Evolutionary conservation across 805 yeast genomes (phyloP).

Genomic region (Yarrowia sp.): DNA sequence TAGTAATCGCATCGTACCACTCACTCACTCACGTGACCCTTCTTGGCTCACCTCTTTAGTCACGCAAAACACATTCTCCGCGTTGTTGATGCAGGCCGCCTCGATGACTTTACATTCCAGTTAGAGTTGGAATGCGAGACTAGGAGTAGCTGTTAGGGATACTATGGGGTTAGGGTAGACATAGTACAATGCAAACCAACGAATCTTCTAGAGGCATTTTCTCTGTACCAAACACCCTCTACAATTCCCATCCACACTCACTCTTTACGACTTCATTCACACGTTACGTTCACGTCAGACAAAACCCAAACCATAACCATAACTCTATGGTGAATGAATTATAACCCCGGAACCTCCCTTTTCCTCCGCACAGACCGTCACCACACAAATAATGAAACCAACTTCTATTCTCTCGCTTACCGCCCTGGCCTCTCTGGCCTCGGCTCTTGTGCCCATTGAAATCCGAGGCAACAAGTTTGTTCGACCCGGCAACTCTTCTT

Average conservation of each 20-base stretch:
- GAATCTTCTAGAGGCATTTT: not conserved
- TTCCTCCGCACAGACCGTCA: not conserved
- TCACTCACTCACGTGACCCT: not conserved
- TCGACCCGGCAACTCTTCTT: constrained; percentile 46
- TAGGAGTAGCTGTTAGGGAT: not conserved
- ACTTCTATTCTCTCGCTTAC: constrained; percentile 19
- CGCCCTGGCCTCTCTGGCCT: not conserved
- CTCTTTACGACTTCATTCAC: too few species aligned
- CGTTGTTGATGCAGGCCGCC: constrained; percentile 9
- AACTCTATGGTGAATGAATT: not conserved
- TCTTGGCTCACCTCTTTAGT: too few species aligned
- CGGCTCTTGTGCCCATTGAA: constrained; percentile 58
- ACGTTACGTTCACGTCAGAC: too few species aligned
- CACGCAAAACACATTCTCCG: not conserved
- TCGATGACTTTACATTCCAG: constrained; percentile 14
- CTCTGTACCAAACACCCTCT: too few species aligned
- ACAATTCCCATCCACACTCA: too few species aligned
- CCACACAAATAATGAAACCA: constrained; percentile 13
- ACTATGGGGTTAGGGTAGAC: not conserved
- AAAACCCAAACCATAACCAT: not conserved
- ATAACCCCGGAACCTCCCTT: not conserved
- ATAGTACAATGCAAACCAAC: not conserved
- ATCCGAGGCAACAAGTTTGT: constrained; percentile 59
- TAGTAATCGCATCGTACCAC: too few species aligned
- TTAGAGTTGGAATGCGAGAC: constrained; percentile 15